These are phyloP conservation scores for Discostella stelligeroides DNA, from an alignment of 108 stramenopile genomes.

Conservation along the genomic window DNA sequence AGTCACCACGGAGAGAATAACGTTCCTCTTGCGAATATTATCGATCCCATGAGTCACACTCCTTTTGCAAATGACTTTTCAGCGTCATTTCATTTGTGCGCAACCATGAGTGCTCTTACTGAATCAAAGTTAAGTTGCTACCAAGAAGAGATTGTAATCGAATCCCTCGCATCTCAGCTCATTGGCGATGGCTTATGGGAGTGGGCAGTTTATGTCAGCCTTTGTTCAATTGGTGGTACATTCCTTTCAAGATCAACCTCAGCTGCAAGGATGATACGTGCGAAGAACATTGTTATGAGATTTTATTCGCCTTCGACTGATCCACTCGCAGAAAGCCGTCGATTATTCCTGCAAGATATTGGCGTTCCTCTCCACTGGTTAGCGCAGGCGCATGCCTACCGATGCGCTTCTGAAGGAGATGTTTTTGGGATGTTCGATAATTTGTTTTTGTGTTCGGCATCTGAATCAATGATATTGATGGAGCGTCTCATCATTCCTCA, in stretches of 20 bases:
- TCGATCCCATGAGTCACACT: constrained; percentile 45
- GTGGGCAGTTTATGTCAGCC: constrained; percentile 78
- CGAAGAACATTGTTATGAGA: constrained; percentile 60
- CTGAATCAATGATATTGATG: constrained; percentile 42
- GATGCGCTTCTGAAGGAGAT: constrained; percentile 50
- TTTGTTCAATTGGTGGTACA: constrained; percentile 45
- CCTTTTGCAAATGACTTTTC: constrained; percentile 46
- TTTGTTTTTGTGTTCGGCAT: constrained; percentile 37
- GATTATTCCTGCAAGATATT: constrained; percentile 56
- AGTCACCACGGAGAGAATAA: constrained; percentile 24
- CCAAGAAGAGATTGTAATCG: constrained; percentile 56
- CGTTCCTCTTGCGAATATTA: constrained; percentile 26
- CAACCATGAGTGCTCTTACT: constrained; percentile 57
- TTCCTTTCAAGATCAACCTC: constrained; percentile 17
- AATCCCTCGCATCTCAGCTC: constrained; percentile 70
- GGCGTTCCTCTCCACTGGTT: constrained; percentile 73
- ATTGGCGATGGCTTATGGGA: constrained; percentile 64
- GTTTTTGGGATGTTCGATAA: constrained; percentile 50
- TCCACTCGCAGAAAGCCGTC: constrained; percentile 7
- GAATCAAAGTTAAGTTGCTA: constrained; percentile 36
- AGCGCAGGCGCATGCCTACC: constrained; percentile 58
- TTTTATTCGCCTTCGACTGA: constrained; percentile 46
- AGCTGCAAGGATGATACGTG: constrained; percentile 31
- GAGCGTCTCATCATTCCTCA: constrained; percentile 65
- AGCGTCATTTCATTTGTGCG: constrained; percentile 57